Evolutionary conservation across 2,329 filamentous ascomycete species (phyloP), one percentile per base, ranked within the genome.

Genomic region (Pestalotiopsis sp.): DNA sequence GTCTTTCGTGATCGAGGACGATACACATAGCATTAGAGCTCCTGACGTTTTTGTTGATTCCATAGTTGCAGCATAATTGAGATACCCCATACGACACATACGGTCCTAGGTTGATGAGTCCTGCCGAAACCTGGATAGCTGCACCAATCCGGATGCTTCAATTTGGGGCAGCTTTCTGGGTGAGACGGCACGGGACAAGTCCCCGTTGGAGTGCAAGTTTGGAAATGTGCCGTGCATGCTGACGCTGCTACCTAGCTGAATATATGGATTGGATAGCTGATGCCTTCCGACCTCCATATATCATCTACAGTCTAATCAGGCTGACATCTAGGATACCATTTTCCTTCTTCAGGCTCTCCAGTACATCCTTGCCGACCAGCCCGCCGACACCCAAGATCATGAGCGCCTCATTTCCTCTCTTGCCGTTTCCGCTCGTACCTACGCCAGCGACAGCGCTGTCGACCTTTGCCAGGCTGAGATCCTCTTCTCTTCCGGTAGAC

Each of bases 371-470:
- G 0, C 85, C 86, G 20, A 94, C 89, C 3, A 85, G 83, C 2
- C 88, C 87, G 75, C 92, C 90, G 11, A 95, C 89, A 1, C 93
- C 92, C 65, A 95, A 73, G 73, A 95, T 95, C 93, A 95, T 95
- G 72, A 95, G 80, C 11, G 93, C 93, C 80, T 95, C 93, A 58
- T 90, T 89, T 63, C 68, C 73, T 25, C 79, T 82, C 36, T 76
- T 73, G 12, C 65, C 68, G 39, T 70, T 73, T 66, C 20, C 49
- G 4, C 20, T 13, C 64, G 73, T 75, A 31, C 68, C 71, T 9
- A 69, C 67, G 12, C 68, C 69, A 14, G 69, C 72, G 6, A 73
- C 71, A 20, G 70, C 73, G 25, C 73, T 76, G 25, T 71, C 75
- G 39, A 71, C 75, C 70, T 49, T 69, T 20, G 25, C 65, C 62